These are phyloP conservation scores for Garcia nutans DNA, from an alignment of 345 rosid genomes.

Conservation along the genomic window DNA sequence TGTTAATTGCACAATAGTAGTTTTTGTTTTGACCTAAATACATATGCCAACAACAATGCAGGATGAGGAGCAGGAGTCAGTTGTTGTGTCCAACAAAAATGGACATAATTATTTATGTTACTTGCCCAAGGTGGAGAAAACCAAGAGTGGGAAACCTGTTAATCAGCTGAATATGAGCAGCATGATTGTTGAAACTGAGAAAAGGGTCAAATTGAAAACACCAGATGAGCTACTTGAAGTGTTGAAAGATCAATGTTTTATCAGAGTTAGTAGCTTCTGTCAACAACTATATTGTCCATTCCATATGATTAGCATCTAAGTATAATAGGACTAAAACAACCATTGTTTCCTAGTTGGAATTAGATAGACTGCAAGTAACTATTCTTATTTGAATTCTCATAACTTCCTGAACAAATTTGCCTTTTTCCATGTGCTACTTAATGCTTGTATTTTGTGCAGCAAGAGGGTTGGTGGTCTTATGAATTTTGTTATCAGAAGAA, in stretches of 20 bases:
- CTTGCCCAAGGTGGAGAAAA: slow-evolving; percentile 80
- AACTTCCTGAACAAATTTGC: neutral
- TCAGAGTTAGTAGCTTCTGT: slow-evolving; percentile 47
- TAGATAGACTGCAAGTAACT: neutral
- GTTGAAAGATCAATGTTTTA: slow-evolving; percentile 55
- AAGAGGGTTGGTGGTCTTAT: slow-evolving; percentile 99
- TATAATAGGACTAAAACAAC: neutral
- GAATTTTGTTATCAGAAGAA: slow-evolving; percentile 71
- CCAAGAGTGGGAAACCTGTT: slow-evolving; percentile 44
- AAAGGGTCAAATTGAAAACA: slow-evolving; percentile 66
- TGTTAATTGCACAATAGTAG: slow-evolving; percentile 1
- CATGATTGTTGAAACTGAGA: slow-evolving; percentile 77
- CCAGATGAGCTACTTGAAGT: slow-evolving; percentile 87
- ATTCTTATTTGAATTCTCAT: neutral
- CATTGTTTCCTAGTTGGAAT: neutral
- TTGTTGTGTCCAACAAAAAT: slow-evolving; percentile 62
- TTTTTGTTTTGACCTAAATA: slow-evolving; percentile 10
- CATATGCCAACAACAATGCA: slow-evolving; percentile 25
- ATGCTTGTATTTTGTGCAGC: slow-evolving; percentile 46
- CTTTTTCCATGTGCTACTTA: neutral
- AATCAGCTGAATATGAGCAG: slow-evolving; percentile 58
- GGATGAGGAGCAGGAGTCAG: slow-evolving; percentile 77
- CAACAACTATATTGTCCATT: neutral
- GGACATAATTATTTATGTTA: slow-evolving; percentile 63
- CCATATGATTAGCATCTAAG: neutral